These are phyloP conservation scores for Pleurotus djamor DNA, from an alignment of 768 basidiomycete genomes.

Conservation along the genomic window DNA sequence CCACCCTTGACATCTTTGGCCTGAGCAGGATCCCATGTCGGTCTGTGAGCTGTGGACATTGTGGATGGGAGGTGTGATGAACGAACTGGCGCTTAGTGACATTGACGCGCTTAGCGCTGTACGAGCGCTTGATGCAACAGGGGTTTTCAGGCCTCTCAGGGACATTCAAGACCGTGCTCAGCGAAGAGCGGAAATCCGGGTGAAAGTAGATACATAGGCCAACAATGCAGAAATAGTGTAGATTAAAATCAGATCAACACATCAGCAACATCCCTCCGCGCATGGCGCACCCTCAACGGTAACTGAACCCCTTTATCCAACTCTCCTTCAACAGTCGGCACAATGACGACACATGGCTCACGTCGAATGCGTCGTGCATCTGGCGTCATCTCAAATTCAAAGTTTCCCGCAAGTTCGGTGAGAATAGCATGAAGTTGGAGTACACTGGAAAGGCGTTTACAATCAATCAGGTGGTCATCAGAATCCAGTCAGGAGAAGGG, in stretches of 20 bases:
- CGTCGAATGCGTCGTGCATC: slow-evolving; percentile 31
- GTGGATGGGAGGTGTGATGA: slow-evolving; percentile 1
- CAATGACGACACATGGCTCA: slow-evolving; percentile 38
- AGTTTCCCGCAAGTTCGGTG: slow-evolving; percentile 48
- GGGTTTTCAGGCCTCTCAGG: no score
- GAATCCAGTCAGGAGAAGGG: background rate
- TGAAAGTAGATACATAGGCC: no score
- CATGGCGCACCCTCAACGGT: slow-evolving; percentile 33
- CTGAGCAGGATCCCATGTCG: slow-evolving; percentile 97
- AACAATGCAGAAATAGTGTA: no score
- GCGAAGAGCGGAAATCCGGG: no score
- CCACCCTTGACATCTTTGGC: slow-evolving; percentile 91
- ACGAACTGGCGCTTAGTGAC: no score
- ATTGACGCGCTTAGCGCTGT: no score
- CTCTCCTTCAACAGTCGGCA: slow-evolving; percentile 39
- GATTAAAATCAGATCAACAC: no score
- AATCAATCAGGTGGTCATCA: background rate
- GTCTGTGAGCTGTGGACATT: slow-evolving; percentile 92
- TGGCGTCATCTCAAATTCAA: slow-evolving; percentile 47
- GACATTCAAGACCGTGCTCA: no score
- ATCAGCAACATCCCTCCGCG: slow-evolving; percentile 15
- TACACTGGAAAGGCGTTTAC: slow-evolving; percentile 20
- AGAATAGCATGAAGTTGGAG: slow-evolving; percentile 58
- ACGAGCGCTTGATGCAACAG: no score
- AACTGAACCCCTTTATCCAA: slow-evolving; percentile 38